Percentiles rank a stretch among this genome's conserved stretches.
Evolutionary conservation across 495 filamentous ascomycete species (phyloP).

Genomic region (Lasiosphaeris hirsuta): DNA sequence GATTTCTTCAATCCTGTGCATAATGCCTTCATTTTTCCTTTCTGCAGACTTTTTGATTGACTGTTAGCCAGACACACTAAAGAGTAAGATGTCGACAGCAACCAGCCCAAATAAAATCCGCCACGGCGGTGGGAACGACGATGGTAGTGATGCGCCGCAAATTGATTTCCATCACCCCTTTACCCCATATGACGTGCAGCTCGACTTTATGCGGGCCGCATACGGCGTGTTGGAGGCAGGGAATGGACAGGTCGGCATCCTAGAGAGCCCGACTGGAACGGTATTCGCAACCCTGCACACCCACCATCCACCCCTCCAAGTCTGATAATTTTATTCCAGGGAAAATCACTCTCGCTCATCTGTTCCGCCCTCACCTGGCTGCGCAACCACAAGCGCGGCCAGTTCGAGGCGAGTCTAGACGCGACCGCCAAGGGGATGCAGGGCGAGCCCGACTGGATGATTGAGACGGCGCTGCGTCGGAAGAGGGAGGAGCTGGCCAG

Average conservation of each 20-base stretch:
- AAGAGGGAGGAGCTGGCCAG: slow-evolving; percentile 64
- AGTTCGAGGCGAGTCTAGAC: slow-evolving; percentile 50
- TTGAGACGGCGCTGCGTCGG: slow-evolving; percentile 65
- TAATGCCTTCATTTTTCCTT: too few species aligned
- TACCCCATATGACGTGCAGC: slow-evolving; percentile 85
- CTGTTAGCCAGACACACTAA: too few species aligned
- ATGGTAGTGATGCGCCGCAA: background rate
- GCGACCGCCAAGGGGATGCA: slow-evolving; percentile 45
- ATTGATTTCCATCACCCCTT: slow-evolving; percentile 87
- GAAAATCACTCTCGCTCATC: slow-evolving; percentile 96
- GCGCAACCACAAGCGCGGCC: slow-evolving; percentile 71
- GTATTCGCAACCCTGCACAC: slow-evolving; percentile 31
- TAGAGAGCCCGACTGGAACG: slow-evolving; percentile 87
- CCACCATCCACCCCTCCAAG: background rate
- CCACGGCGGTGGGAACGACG: background rate
- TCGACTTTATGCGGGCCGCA: slow-evolving; percentile 82
- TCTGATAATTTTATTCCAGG: slow-evolving; percentile 42
- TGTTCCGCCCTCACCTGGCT: slow-evolving; percentile 93
- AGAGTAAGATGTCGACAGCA: background rate
- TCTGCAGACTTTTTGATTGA: too few species aligned
- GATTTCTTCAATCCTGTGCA: too few species aligned
- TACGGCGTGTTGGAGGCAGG: slow-evolving; percentile 79
- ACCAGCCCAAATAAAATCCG: background rate
- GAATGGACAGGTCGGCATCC: slow-evolving; percentile 75
- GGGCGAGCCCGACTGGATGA: slow-evolving; percentile 86